Base-by-base conservation (phyloP, 2,329 filamentous ascomycete species). In the Aureobasidium sp. region DNA sequence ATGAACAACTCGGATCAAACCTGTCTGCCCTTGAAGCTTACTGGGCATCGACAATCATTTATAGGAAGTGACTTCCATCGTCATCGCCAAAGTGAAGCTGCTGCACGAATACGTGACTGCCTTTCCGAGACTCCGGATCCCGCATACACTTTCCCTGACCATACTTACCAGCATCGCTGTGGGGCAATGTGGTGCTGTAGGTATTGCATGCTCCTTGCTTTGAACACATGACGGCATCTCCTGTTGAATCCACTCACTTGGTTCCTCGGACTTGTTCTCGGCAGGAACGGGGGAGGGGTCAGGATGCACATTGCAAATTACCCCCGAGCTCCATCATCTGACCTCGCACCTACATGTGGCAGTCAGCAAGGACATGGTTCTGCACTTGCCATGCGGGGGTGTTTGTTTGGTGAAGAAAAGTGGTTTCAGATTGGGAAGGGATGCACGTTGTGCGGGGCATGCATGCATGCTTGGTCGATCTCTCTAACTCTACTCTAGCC, bases 341-440 rank as follows among this genome's bases (percentile, higher is more conserved):
- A 57, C 40, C 53, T 46, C 15, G 40, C 15, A 10, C 35, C 9
- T 17, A 23, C 25, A 35, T 23, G 25, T 13, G 27, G 27, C 13
- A 46, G 29, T n/a, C 53, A 55, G 45, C 35, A 57, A 35, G 27
- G 40, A 17, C 27, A 37, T 13, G 25, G 8, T n/a, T 42, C 25
- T 57, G 53, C 53, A 45, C 37, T 55, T 55, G 51, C 29, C 38
- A 57, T 57, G 53, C 53, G 53, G 53, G 53, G 53, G 35, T 46
- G 40, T 53, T 55, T 55, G 51, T 55, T 38, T 53, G 50, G 35
- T 55, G 51, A 10, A 55, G 38, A 23, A 31, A 38, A 33, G 25
- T 43, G 51, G 51, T 42, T 43, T 42, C 51, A 21, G 25, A 55
- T 55, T 27, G 23, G 49, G 49, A 38, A 53, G 51, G 51, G 51